Percentiles rank a stretch among this genome's conserved stretches.
Evolutionary conservation across 495 filamentous ascomycete species (phyloP).

Genomic region (Lophiostoma macrostomum): DNA sequence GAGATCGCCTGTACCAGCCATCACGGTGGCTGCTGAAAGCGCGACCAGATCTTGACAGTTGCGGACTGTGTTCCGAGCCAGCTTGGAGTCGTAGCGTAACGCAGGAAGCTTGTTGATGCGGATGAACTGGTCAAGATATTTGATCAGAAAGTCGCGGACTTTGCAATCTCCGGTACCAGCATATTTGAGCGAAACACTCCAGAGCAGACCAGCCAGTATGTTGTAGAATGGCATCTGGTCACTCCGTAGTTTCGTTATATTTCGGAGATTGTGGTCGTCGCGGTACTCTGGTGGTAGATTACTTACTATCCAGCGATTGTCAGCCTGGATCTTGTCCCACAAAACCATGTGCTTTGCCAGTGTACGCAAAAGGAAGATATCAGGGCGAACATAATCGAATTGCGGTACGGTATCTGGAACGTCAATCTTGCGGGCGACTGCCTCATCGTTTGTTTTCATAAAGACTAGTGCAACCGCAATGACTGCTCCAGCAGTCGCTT

Average conservation of each 20-base stretch:
- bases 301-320: constrained; percentile 66
- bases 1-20: constrained; percentile 94
- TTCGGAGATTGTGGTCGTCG: constrained; percentile 51
- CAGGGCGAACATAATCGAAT: constrained; percentile 92
- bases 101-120: constrained; percentile 67
- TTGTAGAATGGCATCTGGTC: constrained; percentile 89
- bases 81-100: constrained; percentile 72
- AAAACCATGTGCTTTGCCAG: constrained; percentile 90
- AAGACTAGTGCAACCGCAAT: constrained; percentile 91
- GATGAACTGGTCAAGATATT: constrained; percentile 84
- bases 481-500: constrained; percentile 84
- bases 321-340: constrained; percentile 78
- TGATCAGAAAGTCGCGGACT: constrained; percentile 76
- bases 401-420: constrained; percentile 84
- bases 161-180: constrained; percentile 72
- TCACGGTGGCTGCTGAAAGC: constrained; percentile 78
- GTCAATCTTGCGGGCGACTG: constrained; percentile 88
- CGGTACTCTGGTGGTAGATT: constrained; percentile 70
- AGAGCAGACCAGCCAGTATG: constrained; percentile 84
- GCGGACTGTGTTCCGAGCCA: constrained; percentile 74
- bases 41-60: constrained; percentile 88
- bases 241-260: constrained; percentile 58
- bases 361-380: constrained; percentile 86
- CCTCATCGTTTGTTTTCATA: constrained; percentile 91
- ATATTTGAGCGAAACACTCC: constrained; percentile 77